Evolutionary conservation across 2,329 filamentous ascomycete species (phyloP).

Genomic region (Emergomyces pasteurianus): DNA sequence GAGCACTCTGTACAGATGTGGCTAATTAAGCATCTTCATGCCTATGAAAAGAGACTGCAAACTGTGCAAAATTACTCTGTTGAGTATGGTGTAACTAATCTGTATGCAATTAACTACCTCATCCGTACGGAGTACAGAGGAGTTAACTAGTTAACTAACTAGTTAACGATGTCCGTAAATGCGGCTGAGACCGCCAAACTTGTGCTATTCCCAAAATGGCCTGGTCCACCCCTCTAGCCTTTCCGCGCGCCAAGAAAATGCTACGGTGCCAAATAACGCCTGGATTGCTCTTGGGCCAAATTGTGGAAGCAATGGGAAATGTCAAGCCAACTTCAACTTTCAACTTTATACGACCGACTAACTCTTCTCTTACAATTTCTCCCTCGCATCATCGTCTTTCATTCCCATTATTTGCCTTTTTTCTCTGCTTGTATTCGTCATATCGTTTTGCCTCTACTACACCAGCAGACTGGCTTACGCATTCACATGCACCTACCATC

Average conservation of each 20-base stretch:
- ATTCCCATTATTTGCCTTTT: not conserved
- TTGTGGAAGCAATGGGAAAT: not conserved
- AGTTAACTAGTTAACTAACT: too few relatives aligned
- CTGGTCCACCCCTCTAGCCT: not conserved
- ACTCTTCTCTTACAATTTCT: not conserved
- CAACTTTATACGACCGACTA: not conserved
- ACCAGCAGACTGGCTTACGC: not conserved
- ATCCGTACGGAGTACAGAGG: too few relatives aligned
- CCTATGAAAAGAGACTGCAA: too few relatives aligned
- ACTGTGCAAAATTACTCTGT: too few relatives aligned
- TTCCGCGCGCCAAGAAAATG: not conserved
- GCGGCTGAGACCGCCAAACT: not conserved
- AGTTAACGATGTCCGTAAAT: not conserved
- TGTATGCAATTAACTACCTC: too few relatives aligned
- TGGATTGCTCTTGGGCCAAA: not conserved
- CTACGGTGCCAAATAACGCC: too few relatives aligned
- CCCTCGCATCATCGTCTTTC: not conserved
- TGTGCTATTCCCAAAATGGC: not conserved
- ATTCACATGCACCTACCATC: slow-evolving; percentile 14
- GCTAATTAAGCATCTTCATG: too few relatives aligned
- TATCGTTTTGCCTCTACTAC: not conserved
- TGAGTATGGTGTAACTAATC: too few relatives aligned
- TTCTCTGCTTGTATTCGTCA: not conserved
- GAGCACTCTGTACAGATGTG: too few relatives aligned
- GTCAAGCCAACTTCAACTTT: not conserved